Percentiles rank a stretch among this genome's conserved stretches.
phyloP scores from a whole-genome alignment of 2,329 filamentous ascomycete genomes.

The Sphaerulina musiva region DNA sequence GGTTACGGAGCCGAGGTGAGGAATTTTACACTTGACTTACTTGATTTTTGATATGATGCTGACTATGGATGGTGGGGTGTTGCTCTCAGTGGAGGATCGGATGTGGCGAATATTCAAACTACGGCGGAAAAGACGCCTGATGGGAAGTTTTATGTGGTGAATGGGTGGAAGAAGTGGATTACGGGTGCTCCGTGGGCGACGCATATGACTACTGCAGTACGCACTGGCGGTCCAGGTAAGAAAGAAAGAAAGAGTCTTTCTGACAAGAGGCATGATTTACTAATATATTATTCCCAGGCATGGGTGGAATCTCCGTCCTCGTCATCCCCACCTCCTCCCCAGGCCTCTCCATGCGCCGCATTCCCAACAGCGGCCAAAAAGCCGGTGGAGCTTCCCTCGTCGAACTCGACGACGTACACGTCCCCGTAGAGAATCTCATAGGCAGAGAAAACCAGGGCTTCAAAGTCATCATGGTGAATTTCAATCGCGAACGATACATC shows the following conservation, averaged over 20 bases:
- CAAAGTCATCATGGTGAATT: conserved; percentile 53
- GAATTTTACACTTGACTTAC: no score
- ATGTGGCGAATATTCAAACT: conserved; percentile 58
- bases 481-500: conserved; percentile 55
- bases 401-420: conserved; percentile 50
- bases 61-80: neutral
- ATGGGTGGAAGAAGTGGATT: conserved; percentile 56
- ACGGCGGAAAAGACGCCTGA: conserved; percentile 45
- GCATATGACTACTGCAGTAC: conserved; percentile 50
- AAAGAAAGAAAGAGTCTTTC: no score
- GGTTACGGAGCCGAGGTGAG: conserved; percentile 53
- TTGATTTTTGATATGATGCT: neutral
- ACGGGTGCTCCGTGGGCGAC: conserved; percentile 46
- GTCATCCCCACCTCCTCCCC: conserved; percentile 48
- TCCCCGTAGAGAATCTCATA: conserved; percentile 49
- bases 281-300: neutral
- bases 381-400: conserved; percentile 50
- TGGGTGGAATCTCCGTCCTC: conserved; percentile 50
- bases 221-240: conserved; percentile 48
- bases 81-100: conserved; percentile 46
- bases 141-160: conserved; percentile 54
- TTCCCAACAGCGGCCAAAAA: conserved; percentile 61
- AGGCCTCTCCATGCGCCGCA: conserved; percentile 50
- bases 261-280: no score
- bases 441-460: conserved; percentile 53